A percentile compares a stretch with the other conserved stretches of the same genome.
Conservation (phyloP, 2,329 filamentous ascomycete genomes). For the Myriosclerotinia scirpicola region DNA sequence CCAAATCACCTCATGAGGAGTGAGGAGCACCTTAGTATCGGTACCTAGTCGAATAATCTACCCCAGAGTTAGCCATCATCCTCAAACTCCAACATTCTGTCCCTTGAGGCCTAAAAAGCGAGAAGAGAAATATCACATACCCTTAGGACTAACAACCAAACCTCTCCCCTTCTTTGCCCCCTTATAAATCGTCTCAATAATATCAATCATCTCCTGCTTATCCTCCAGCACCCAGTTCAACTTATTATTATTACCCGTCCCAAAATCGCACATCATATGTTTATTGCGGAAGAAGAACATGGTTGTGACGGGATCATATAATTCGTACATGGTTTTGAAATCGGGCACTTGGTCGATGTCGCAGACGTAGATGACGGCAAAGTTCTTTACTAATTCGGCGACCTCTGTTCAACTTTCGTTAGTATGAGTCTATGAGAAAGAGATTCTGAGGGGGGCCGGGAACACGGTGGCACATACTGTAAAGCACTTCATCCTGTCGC, state of each 20-base stretch:
- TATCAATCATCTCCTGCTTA: constrained; percentile 98
- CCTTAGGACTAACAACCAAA: constrained; percentile 95
- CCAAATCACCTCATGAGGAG: background rate
- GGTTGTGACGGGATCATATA: constrained; percentile 89
- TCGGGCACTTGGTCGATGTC: constrained; percentile 88
- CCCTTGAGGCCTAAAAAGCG: background rate
- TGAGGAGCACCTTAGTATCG: constrained; percentile 52
- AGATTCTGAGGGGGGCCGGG: background rate
- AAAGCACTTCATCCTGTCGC: constrained; percentile 89
- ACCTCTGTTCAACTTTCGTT: constrained; percentile 51
- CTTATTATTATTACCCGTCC: constrained; percentile 98
- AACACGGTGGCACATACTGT: constrained; percentile 51
- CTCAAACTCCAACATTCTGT: too few relatives aligned
- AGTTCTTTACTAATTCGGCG: constrained; percentile 90
- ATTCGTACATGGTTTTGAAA: constrained; percentile 94
- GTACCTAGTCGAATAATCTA: constrained; percentile 65
- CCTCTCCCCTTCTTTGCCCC: constrained; percentile 98
- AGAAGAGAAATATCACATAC: constrained; percentile 19
- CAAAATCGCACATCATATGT: constrained; percentile 98
- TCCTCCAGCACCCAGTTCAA: constrained; percentile 95
- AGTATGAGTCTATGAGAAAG: background rate
- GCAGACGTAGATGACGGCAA: constrained; percentile 89
- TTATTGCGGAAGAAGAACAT: constrained; percentile 99
- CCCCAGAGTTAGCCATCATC: constrained; percentile 23
- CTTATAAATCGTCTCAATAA: constrained; percentile 95